These are phyloP conservation scores for Kazachstania taianensis DNA, from an alignment of 805 yeast species.

Conservation along the genomic window DNA sequence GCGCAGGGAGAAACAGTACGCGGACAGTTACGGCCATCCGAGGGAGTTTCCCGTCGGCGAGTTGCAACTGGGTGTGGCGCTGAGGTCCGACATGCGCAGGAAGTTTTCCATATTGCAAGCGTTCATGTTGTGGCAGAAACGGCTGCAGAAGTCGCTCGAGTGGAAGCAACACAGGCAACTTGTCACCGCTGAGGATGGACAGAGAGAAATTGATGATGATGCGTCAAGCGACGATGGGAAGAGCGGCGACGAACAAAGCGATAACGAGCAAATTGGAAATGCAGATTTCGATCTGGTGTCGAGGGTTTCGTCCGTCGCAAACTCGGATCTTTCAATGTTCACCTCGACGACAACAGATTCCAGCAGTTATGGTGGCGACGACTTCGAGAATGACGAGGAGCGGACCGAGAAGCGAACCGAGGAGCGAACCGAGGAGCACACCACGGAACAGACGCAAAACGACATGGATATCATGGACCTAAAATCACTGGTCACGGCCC, in stretches of 20 bases:
- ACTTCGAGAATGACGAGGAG: constrained; percentile 6
- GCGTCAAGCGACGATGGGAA: constrained; percentile 2
- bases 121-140: constrained; percentile 16
- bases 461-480: constrained; percentile 7
- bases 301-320: neutral
- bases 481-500: constrained; percentile 18
- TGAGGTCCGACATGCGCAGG: constrained; percentile 11
- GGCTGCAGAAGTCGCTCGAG: constrained; percentile 4
- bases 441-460: too few species aligned
- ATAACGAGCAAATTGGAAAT: neutral
- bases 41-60: constrained; percentile 16
- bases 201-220: constrained; percentile 3
- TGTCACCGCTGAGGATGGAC: neutral
- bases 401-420: too few species aligned
- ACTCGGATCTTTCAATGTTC: neutral
- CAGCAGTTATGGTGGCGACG: constrained; percentile 1
- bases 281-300: neutral
- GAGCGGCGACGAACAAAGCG: neutral
- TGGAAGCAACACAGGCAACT: constrained; percentile 1
- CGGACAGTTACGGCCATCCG: constrained; percentile 7
- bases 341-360: neutral
- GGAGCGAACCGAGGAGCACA: constrained; percentile 7
- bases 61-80: constrained; percentile 16
- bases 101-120: constrained; percentile 13
- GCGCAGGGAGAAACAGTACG: constrained; percentile 8